These are phyloP conservation scores for Termitomyces sp. DNA, from an alignment of 768 basidiomycete species.

Conservation along the genomic window DNA sequence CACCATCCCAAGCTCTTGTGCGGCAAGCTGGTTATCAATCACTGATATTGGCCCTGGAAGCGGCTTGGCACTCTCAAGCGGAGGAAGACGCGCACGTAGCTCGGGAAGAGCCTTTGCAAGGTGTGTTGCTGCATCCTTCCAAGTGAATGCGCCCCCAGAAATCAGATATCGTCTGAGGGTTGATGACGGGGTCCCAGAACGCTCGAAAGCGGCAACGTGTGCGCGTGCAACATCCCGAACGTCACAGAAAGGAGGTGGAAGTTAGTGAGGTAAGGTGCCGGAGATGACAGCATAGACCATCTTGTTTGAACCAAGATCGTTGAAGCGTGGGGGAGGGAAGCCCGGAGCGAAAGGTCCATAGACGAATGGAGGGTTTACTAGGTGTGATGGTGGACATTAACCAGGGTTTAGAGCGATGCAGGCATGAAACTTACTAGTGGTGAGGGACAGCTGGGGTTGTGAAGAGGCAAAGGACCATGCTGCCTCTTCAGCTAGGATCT, in stretches of 20 bases:
- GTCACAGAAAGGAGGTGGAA: constrained; percentile 6
- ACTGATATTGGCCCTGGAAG: neutral
- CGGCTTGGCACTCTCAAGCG: neutral
- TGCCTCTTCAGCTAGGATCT: constrained; percentile 18
- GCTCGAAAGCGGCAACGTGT: constrained; percentile 1
- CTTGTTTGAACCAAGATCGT: constrained; percentile 1
- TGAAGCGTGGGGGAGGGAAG: neutral
- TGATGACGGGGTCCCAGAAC: neutral
- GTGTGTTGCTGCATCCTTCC: neutral
- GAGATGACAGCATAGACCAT: neutral
- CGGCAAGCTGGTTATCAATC: neutral
- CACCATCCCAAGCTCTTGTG: constrained; percentile 1
- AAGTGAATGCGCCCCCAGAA: constrained; percentile 1
- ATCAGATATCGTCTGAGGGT: constrained; percentile 11
- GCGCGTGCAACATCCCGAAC: constrained; percentile 9
- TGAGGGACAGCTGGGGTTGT: constrained; percentile 27
- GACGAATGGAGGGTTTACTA: constrained; percentile 12
- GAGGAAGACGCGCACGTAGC: neutral
- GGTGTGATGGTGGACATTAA: constrained; percentile 13
- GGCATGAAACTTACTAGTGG: constrained; percentile 19
- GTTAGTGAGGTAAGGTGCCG: neutral
- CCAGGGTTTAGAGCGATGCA: neutral
- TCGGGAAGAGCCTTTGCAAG: neutral
- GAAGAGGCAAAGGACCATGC: constrained; percentile 32
- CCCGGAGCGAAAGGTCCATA: constrained; percentile 8